phyloP scores from a whole-genome alignment of 495 filamentous ascomycete genomes.

The Tuber brumale region DNA sequence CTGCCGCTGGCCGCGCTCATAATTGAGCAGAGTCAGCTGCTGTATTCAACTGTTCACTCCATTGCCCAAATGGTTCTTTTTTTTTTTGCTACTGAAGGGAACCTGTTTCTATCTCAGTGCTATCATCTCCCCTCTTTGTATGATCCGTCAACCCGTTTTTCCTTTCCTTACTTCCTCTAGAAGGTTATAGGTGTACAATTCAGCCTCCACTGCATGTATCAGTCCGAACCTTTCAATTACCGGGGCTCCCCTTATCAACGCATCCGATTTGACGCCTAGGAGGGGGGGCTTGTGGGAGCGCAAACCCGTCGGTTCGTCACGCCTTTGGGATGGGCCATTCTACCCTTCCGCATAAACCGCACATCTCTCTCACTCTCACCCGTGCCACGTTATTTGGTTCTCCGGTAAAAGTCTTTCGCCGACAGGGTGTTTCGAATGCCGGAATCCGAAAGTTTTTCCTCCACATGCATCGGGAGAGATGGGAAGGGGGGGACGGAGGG shows the following conservation, averaged over 20 bases:
- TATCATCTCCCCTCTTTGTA: neutral
- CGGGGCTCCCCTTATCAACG: constrained; percentile 11
- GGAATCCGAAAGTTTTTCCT: constrained; percentile 23
- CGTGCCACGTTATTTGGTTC: constrained; percentile 3
- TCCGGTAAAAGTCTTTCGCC: constrained; percentile 3
- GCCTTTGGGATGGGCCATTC: constrained; percentile 5
- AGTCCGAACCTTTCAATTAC: constrained; percentile 14
- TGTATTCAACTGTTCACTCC: constrained; percentile 8
- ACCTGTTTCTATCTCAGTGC: constrained; percentile 9
- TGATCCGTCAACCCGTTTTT: constrained; percentile 28
- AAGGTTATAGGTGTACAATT: constrained; percentile 21
- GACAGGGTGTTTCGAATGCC: constrained; percentile 20
- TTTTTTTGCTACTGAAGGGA: constrained; percentile 5
- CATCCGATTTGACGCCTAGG: constrained; percentile 16
- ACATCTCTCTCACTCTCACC: neutral
- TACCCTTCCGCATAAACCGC: constrained; percentile 8
- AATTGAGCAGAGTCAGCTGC: constrained; percentile 13
- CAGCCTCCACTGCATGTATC: constrained; percentile 22
- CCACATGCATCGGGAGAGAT: neutral
- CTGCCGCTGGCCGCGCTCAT: constrained; percentile 20
- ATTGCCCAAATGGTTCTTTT: neutral
- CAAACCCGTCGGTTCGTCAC: constrained; percentile 23
- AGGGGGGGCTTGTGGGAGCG: constrained; percentile 9
- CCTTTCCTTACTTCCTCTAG: neutral
- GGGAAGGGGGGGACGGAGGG: neutral